Conservation (phyloP, 768 basidiomycete species). For the Russula griseocarnosa region DNA sequence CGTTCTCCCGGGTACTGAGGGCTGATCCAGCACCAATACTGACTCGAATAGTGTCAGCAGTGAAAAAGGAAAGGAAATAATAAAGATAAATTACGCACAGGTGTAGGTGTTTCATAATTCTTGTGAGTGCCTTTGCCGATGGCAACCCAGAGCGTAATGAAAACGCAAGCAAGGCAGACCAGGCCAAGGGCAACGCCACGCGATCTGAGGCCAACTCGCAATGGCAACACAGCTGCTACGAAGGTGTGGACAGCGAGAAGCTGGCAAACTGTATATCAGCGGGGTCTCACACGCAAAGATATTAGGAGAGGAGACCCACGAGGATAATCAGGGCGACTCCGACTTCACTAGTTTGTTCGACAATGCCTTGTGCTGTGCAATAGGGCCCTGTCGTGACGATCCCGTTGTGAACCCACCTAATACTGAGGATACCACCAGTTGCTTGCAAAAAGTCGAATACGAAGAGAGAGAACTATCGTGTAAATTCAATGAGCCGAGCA, state of each 20-base stretch:
- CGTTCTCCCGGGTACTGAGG: conserved; percentile 33
- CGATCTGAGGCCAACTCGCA: conserved; percentile 32
- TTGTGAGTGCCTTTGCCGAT: conserved; percentile 33
- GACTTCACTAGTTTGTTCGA: conserved; percentile 44
- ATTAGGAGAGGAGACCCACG: conserved; percentile 30
- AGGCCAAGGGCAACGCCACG: conserved; percentile 31
- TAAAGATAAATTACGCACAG: conserved; percentile 25
- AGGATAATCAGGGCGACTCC: conserved; percentile 42
- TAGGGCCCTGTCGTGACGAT: conserved; percentile 36
- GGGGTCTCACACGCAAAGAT: not conserved
- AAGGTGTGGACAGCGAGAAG: conserved; percentile 42
- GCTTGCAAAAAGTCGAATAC: conserved; percentile 40
- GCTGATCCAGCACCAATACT: conserved; percentile 46
- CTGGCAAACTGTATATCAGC: no score
- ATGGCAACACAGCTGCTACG: conserved; percentile 38
- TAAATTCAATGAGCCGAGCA: conserved; percentile 20
- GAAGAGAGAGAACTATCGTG: conserved; percentile 31
- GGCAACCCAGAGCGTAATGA: conserved; percentile 37
- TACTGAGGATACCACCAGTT: conserved; percentile 38
- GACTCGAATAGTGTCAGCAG: conserved; percentile 10
- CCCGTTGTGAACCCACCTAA: conserved; percentile 39
- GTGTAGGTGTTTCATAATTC: conserved; percentile 12
- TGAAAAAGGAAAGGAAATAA: not conserved
- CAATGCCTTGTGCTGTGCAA: conserved; percentile 40
- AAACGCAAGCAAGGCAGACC: conserved; percentile 14